phyloP scores from a whole-genome alignment of 2,329 filamentous ascomycete genomes.

The Aspergillus piperis region DNA sequence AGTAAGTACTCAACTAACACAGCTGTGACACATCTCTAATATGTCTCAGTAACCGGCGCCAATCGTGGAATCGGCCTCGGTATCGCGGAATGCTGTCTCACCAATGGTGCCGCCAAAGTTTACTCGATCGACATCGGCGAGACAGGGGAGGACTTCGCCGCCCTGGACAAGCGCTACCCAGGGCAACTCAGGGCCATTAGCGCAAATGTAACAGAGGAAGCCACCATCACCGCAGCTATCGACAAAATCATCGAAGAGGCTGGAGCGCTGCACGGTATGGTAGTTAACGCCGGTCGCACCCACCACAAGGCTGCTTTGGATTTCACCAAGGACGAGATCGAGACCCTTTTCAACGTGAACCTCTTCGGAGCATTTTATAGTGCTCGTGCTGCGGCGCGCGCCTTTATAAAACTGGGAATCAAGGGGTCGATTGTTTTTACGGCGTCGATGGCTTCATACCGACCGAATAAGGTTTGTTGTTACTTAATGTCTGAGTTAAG shows the following conservation, averaged over 20 bases:
- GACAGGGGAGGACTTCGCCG: slow-evolving; percentile 21
- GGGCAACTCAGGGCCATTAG: slow-evolving; percentile 44
- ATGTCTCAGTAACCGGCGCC: slow-evolving; percentile 35
- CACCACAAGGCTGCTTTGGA: slow-evolving; percentile 56
- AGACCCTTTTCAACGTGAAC: slow-evolving; percentile 48
- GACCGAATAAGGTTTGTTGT: slow-evolving; percentile 44
- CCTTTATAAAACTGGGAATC: slow-evolving; percentile 49
- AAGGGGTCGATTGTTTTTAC: slow-evolving; percentile 52
- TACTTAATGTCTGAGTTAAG: background rate
- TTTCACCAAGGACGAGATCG: slow-evolving; percentile 52
- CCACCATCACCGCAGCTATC: slow-evolving; percentile 47
- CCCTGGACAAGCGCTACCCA: slow-evolving; percentile 38
- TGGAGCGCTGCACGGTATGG: slow-evolving; percentile 53
- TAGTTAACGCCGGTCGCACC: slow-evolving; percentile 54
- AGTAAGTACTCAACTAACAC: slow-evolving; percentile 23
- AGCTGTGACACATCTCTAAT: background rate
- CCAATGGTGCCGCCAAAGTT: slow-evolving; percentile 46
- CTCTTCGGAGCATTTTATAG: slow-evolving; percentile 51
- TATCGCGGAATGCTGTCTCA: slow-evolving; percentile 51
- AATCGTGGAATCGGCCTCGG: slow-evolving; percentile 49
- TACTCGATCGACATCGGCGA: slow-evolving; percentile 51
- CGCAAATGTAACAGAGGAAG: slow-evolving; percentile 52
- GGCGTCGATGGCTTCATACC: slow-evolving; percentile 46
- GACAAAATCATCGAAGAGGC: slow-evolving; percentile 48
- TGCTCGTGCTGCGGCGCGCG: slow-evolving; percentile 45